phyloP scores from a whole-genome alignment of 163 green algal genomes.

The Volvox carteri region DNA sequence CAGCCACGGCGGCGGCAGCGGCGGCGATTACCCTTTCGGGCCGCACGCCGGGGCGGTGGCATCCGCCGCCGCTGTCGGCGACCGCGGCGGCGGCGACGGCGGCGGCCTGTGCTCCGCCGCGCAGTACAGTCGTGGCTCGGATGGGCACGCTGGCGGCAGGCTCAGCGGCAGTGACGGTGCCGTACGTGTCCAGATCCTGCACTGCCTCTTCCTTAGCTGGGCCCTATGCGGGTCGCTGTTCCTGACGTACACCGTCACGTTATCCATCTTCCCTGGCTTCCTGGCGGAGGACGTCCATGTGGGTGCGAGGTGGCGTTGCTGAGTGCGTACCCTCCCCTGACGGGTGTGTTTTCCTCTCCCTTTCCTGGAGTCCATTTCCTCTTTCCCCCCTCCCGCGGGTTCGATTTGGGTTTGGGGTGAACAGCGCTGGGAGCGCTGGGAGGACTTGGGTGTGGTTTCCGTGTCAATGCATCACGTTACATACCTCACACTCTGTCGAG shows the following conservation, averaged over 20 bases:
- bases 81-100: background rate
- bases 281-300: conserved; percentile 85
- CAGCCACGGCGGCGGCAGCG: background rate
- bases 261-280: conserved; percentile 93
- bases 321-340: no score
- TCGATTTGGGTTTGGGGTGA: no score
- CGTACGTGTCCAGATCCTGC: background rate
- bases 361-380: no score
- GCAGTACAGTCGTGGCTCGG: no score
- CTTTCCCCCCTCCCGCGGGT: no score
- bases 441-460: no score
- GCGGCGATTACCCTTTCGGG: background rate
- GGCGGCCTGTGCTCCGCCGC: background rate
- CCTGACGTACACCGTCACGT: conserved; percentile 80
- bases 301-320: no score
- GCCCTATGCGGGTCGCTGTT: conserved; percentile 59
- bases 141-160: no score
- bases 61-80: background rate
- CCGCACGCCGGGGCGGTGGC: background rate
- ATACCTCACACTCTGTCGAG: no score
- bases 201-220: conserved; percentile 56
- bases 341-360: no score
- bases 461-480: no score
- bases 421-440: no score
- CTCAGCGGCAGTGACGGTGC: background rate